A percentile compares a stretch with the other conserved stretches of the same genome.
Conservation (phyloP, 2,329 filamentous ascomycete genomes). For the Madurella fahalii region DNA sequence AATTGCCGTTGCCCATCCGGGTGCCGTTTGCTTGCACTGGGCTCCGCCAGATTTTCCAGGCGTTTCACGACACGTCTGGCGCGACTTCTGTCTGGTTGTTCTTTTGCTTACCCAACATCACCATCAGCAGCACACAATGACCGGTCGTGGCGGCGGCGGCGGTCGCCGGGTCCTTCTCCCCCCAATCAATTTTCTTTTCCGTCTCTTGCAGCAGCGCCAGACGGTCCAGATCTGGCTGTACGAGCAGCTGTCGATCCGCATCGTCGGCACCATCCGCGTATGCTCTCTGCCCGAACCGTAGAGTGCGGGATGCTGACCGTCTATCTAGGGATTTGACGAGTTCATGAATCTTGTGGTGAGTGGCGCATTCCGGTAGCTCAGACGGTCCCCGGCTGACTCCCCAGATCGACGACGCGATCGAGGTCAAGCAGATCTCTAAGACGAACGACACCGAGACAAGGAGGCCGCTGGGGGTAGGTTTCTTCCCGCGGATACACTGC, state of each 20-base stretch:
- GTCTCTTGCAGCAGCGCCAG: slow-evolving; percentile 57
- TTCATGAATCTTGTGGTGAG: slow-evolving; percentile 90
- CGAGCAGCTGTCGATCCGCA: slow-evolving; percentile 88
- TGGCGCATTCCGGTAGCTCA: slow-evolving; percentile 25
- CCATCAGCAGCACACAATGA: slow-evolving; percentile 41
- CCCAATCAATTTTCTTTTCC: slow-evolving; percentile 43
- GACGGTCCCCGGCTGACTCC: slow-evolving; percentile 9
- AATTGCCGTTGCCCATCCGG: not conserved
- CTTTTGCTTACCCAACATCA: not conserved
- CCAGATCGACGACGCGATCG: slow-evolving; percentile 74
- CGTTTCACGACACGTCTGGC: slow-evolving; percentile 18
- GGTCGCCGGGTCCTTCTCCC: slow-evolving; percentile 57
- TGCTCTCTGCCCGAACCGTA: slow-evolving; percentile 28
- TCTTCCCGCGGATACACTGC: too few species aligned
- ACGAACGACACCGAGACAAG: slow-evolving; percentile 70
- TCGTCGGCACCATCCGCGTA: slow-evolving; percentile 94
- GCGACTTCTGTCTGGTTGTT: slow-evolving; percentile 12
- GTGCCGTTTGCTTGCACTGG: slow-evolving; percentile 2
- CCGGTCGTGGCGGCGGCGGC: slow-evolving; percentile 56
- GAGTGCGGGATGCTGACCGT: not conserved
- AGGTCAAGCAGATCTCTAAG: slow-evolving; percentile 83
- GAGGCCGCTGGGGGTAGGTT: slow-evolving; percentile 69
- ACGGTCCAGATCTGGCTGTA: slow-evolving; percentile 95
- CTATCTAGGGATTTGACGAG: slow-evolving; percentile 83
- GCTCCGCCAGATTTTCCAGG: slow-evolving; percentile 17